Base-by-base conservation (phyloP, 495 filamentous ascomycete genomes). In the Hypoxylon lienhwacheense region DNA sequence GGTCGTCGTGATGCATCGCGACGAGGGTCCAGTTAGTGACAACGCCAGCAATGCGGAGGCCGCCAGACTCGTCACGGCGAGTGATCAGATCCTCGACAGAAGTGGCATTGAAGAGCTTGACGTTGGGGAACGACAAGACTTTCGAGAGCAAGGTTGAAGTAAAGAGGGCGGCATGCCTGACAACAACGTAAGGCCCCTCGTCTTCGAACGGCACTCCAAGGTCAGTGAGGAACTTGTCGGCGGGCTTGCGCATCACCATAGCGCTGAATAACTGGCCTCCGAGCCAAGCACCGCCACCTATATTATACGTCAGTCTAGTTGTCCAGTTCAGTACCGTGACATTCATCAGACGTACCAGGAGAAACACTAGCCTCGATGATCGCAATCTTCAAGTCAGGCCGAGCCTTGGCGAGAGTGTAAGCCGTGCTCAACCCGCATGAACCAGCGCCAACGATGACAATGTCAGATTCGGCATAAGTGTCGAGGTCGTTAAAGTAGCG, bases 51-150 rank as follows among this genome's bases (percentile, higher is more conserved):
- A 96, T 82, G 40, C 85, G 82, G 32, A 91, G 66, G 3, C 67
- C 71, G 24, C 78, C 78, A 6, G 72, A 58, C 6, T 69, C 63
- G 34, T 69, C 66, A 40, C 66, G 59, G 22, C 89, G 86, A 16
- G 90, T 95, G 71, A 95, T 91, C 61, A 96, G 75, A 69, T 96
- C 90, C 72, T 96, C 90, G 29, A 96, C 90, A 17, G 84, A 76
- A 31, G 90, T 96, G 33, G 90, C 90, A 65, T 96, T 96, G 82
- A 96, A 96, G 59, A 96, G 82, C 81, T 96, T 96, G 70, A 96
- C 81, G 72, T 96, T 96, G 47, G 87, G 87, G 78, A 90, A 89
- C 16, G 76, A 58, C 28, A 96, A 76, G 11, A 96, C 90, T 69
- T 84, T 85, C 47, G 84, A 85, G 61, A 96, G 70, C 45, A 96